These are phyloP conservation scores for Aspergillus nanangensis DNA, from an alignment of 495 filamentous ascomycete species.

Conservation along the genomic window DNA sequence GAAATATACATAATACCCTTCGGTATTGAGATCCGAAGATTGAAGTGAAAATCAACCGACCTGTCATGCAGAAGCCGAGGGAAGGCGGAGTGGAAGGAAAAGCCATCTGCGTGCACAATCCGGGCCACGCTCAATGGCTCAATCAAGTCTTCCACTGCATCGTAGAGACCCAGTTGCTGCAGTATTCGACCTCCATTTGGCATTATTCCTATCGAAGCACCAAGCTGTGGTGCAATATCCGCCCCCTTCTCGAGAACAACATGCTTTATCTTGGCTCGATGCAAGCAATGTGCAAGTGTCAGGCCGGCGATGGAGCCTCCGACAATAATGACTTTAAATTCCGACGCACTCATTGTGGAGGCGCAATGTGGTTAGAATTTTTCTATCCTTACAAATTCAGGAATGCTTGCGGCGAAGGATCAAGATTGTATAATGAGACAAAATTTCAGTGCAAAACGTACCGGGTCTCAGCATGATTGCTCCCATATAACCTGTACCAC, in stretches of 20 bases:
- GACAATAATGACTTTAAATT: constrained; percentile 46
- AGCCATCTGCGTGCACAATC: constrained; percentile 1
- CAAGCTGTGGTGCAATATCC: constrained; percentile 30
- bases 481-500: too few species aligned
- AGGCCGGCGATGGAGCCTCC: constrained; percentile 48
- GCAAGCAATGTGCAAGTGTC: constrained; percentile 40
- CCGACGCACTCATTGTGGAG: not conserved
- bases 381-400: too few species aligned
- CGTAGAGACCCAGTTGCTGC: constrained; percentile 42
- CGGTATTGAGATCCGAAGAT: not conserved
- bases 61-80: constrained; percentile 5
- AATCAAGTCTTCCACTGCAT: constrained; percentile 15
- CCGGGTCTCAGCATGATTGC: too few species aligned
- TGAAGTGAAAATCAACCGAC: not conserved
- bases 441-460: too few species aligned
- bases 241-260: constrained; percentile 39
- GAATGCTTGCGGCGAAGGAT: too few species aligned
- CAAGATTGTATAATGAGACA: too few species aligned
- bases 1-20: not conserved
- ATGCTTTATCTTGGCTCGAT: constrained; percentile 42
- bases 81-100: not conserved
- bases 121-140: constrained; percentile 7
- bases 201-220: constrained; percentile 29
- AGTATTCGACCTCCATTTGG: constrained; percentile 35
- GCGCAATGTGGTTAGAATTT: too few species aligned